Conservation (phyloP, 352 stramenopile species). For the Phytophthora tubulina region DNA sequence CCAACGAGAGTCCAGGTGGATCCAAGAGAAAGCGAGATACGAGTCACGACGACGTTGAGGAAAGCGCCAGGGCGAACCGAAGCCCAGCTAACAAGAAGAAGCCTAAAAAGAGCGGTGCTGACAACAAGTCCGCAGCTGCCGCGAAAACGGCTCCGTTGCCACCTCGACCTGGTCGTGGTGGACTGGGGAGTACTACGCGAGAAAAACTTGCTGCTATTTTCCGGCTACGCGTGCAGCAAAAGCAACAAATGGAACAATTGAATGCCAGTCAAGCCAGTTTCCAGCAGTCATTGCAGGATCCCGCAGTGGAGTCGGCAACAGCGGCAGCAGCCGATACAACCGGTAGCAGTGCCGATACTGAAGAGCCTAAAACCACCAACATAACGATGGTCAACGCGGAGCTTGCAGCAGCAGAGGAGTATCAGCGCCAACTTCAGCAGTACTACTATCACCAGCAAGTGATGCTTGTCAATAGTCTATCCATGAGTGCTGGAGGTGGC, state of each 20-base stretch:
- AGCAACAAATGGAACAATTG: constrained; percentile 49
- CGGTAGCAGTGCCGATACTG: not conserved
- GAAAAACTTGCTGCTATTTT: constrained; percentile 77
- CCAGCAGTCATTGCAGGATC: constrained; percentile 43
- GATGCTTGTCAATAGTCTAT: constrained; percentile 51
- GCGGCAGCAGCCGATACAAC: not conserved
- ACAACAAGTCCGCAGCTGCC: constrained; percentile 2
- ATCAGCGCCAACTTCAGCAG: constrained; percentile 68
- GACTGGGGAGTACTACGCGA: constrained; percentile 42
- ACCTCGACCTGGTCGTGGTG: constrained; percentile 7
- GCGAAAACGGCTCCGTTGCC: constrained; percentile 21
- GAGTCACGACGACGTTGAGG: constrained; percentile 13
- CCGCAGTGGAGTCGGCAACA: constrained; percentile 20
- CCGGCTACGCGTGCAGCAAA: constrained; percentile 60
- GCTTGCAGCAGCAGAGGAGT: constrained; percentile 46
- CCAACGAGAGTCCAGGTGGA: constrained; percentile 13
- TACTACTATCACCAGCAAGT: constrained; percentile 80
- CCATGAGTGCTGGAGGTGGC: constrained; percentile 32
- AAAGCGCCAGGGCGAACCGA: not conserved
- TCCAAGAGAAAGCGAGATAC: constrained; percentile 33
- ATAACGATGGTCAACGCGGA: constrained; percentile 19
- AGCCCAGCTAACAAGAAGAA: constrained; percentile 28
- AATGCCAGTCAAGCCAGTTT: constrained; percentile 25
- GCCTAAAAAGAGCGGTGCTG: constrained; percentile 9
- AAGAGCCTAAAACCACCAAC: constrained; percentile 14